These are phyloP conservation scores for Saprolegnia diclina DNA, from an alignment of 352 stramenopile species.

Conservation along the genomic window DNA sequence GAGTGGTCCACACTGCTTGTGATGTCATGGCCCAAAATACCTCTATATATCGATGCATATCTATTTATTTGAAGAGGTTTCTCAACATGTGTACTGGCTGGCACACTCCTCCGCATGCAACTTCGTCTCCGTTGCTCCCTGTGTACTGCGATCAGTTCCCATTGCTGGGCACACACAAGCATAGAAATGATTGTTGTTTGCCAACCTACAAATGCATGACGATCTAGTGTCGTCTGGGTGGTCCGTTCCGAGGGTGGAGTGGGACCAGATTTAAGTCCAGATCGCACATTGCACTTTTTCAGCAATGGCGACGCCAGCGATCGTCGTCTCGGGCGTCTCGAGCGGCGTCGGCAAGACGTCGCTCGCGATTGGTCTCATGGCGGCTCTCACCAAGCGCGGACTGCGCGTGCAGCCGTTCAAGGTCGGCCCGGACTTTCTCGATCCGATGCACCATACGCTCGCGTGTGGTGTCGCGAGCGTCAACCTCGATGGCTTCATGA, in stretches of 20 bases:
- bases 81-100: too few species aligned
- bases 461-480: slow-evolving; percentile 17
- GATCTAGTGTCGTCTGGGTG: background rate
- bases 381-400: slow-evolving; percentile 9
- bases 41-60: too few species aligned
- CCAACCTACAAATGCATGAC: too few species aligned
- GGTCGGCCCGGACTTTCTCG: slow-evolving; percentile 25
- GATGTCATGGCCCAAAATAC: too few species aligned
- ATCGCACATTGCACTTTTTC: background rate
- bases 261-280: too few species aligned
- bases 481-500: slow-evolving; percentile 26
- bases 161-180: too few species aligned
- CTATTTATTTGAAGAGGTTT: too few species aligned
- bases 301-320: background rate
- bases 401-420: slow-evolving; percentile 26
- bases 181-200: too few species aligned
- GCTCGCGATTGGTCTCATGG: slow-evolving; percentile 24
- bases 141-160: too few species aligned
- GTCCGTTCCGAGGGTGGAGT: background rate
- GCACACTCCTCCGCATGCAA: too few species aligned
- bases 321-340: slow-evolving; percentile 26
- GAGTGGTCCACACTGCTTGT: too few species aligned
- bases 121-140: too few species aligned
- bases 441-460: slow-evolving; percentile 24
- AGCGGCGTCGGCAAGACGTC: slow-evolving; percentile 27